phyloP scores from a whole-genome alignment of 345 rosid genomes.

The Syzygium oleosum region DNA sequence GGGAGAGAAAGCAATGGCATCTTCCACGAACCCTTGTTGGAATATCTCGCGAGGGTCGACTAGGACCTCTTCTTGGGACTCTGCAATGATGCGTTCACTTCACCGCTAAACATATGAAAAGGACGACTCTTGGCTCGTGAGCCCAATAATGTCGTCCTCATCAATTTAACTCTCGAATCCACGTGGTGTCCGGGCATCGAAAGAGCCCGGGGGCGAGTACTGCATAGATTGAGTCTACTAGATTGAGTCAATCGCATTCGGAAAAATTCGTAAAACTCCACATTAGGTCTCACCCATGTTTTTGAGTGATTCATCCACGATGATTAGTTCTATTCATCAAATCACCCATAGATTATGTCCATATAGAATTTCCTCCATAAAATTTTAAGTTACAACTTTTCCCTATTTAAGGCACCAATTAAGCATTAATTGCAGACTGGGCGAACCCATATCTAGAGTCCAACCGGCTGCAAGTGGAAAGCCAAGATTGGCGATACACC shows the following conservation, averaged over 20 bases:
- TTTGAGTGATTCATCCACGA: not conserved
- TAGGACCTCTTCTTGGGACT: not conserved
- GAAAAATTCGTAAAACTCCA: not conserved
- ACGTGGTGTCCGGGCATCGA: not conserved
- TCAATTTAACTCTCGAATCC: not conserved
- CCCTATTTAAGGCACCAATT: too few relatives aligned
- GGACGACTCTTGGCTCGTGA: not conserved
- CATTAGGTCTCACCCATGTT: not conserved
- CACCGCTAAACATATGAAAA: not conserved
- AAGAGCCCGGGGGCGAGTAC: too few relatives aligned
- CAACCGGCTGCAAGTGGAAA: not conserved
- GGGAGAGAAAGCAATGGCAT: not conserved
- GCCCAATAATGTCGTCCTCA: not conserved
- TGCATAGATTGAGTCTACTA: not conserved
- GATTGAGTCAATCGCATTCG: not conserved
- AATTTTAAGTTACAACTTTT: too few relatives aligned
- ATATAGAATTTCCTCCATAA: too few relatives aligned
- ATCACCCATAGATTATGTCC: too few relatives aligned
- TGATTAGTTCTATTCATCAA: not conserved
- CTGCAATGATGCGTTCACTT: not conserved
- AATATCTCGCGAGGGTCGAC: not conserved
- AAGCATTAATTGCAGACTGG: not conserved
- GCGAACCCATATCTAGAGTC: not conserved
- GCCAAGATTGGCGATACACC: not conserved
- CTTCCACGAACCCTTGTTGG: not conserved